Percentiles rank a stretch among this genome's conserved stretches.
phyloP scores from a whole-genome alignment of 2,329 filamentous ascomycete species.

The Drechslera avenae region DNA sequence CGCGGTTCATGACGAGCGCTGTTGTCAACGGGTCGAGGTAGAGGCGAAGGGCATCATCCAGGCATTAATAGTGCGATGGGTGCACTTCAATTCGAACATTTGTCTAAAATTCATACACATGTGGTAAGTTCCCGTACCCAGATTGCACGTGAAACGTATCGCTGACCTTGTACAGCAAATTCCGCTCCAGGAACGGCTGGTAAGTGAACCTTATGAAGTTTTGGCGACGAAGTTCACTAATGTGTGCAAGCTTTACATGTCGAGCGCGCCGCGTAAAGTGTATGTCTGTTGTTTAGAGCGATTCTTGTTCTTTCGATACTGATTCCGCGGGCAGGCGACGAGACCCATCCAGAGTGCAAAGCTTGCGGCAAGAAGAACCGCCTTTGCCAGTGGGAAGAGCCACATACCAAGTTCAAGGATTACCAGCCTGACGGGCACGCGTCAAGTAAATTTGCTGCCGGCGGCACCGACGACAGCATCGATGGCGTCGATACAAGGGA shows the following conservation, averaged over 20 bases:
- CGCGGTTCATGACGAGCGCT: not conserved
- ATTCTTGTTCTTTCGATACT: not conserved
- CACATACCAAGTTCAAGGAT: slow-evolving; percentile 33
- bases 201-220: slow-evolving; percentile 19
- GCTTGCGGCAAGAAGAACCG: slow-evolving; percentile 41
- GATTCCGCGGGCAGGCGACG: slow-evolving; percentile 31
- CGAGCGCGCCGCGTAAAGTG: slow-evolving; percentile 42
- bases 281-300: slow-evolving; percentile 12
- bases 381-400: slow-evolving; percentile 38
- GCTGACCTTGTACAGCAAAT: slow-evolving; percentile 33
- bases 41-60: no score
- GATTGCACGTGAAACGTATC: not conserved
- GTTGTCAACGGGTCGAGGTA: no score
- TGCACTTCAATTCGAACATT: slow-evolving; percentile 7
- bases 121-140: slow-evolving; percentile 4
- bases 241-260: slow-evolving; percentile 32
- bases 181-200: slow-evolving; percentile 41
- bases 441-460: slow-evolving; percentile 18
- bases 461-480: slow-evolving; percentile 16
- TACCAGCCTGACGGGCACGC: slow-evolving; percentile 29
- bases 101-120: slow-evolving; percentile 7
- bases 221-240: slow-evolving; percentile 6
- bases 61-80: no score
- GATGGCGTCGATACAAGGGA: slow-evolving; percentile 8
- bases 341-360: slow-evolving; percentile 34